Percentiles rank a stretch among this genome's conserved stretches.
Evolutionary conservation across 345 rosid species (phyloP).

Genomic region (Anastatica hierochuntica): DNA sequence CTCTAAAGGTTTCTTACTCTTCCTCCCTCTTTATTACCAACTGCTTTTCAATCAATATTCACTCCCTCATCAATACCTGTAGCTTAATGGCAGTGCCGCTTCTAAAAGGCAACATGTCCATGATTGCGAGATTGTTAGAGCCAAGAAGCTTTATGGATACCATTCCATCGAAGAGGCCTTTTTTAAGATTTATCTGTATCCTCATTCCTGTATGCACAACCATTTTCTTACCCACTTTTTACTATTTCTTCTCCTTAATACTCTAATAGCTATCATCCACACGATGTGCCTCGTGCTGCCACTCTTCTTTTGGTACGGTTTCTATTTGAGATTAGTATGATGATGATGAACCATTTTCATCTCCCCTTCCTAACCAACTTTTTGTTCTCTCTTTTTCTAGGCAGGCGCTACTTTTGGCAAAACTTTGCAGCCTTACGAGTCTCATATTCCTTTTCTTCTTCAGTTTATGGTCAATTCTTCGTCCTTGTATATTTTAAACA

Average conservation of each 20-base stretch:
- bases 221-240: conserved; percentile 4
- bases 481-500: not conserved
- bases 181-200: conserved; percentile 90
- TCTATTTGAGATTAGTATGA: not conserved
- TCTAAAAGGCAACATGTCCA: conserved; percentile 79
- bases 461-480: conserved; percentile 66
- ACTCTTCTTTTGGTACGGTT: conserved; percentile 49
- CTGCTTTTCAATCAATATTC: not conserved
- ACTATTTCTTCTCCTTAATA: conserved; percentile 36
- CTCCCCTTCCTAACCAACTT: conserved; percentile 4
- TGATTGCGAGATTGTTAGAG: conserved; percentile 72
- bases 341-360: not conserved
- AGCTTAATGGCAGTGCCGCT: conserved; percentile 63
- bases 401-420: conserved; percentile 65
- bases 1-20: conserved; percentile 51
- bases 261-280: conserved; percentile 55
- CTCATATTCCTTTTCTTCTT: conserved; percentile 85
- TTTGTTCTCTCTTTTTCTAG: conserved; percentile 28
- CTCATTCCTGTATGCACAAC: conserved; percentile 17
- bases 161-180: conserved; percentile 77
- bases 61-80: conserved; percentile 3
- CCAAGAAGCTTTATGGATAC: conserved; percentile 80
- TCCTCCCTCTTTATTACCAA: not conserved
- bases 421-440: conserved; percentile 85
- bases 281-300: conserved; percentile 69